These are phyloP conservation scores for Striga asiatica DNA, from an alignment of 257 asterid species.

Conservation along the genomic window DNA sequence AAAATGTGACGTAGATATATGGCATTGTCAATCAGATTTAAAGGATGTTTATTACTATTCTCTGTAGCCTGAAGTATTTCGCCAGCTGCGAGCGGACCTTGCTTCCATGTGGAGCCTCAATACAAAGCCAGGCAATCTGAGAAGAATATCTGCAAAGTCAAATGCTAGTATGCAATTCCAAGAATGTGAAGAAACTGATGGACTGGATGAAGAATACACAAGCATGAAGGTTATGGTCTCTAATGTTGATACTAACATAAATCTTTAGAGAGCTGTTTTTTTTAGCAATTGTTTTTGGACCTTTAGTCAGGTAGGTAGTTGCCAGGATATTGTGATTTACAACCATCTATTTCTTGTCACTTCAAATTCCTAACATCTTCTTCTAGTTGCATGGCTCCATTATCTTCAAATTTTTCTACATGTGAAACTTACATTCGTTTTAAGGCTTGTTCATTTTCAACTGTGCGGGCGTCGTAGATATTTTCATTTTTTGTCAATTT, in stretches of 20 bases:
- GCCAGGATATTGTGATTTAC: too few relatives aligned
- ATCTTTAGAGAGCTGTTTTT: constrained; percentile 1
- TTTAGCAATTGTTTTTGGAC: background rate
- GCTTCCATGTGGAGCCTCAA: constrained; percentile 82
- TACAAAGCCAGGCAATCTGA: constrained; percentile 40
- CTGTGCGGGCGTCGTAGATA: constrained; percentile 4
- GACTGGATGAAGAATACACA: constrained; percentile 41
- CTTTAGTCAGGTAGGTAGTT: too few relatives aligned
- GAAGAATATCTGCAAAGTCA: constrained; percentile 46
- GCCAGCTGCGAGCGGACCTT: constrained; percentile 72
- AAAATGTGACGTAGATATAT: background rate
- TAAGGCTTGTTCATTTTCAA: constrained; percentile 12
- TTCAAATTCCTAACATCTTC: background rate
- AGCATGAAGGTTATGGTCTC: constrained; percentile 58
- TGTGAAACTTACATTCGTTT: constrained; percentile 6
- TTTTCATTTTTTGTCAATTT: constrained; percentile 11
- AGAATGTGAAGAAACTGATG: constrained; percentile 40
- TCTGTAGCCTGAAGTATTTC: constrained; percentile 73
- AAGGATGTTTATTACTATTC: constrained; percentile 12
- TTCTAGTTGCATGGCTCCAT: too few relatives aligned
- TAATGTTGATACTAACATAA: constrained; percentile 9
- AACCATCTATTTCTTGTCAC: background rate
- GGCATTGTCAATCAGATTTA: constrained; percentile 8
- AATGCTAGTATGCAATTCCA: constrained; percentile 24
- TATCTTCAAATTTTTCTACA: too few relatives aligned